Evolutionary conservation across 2,329 filamentous ascomycete species (phyloP).

Genomic region (Dactylellina leptospora): DNA sequence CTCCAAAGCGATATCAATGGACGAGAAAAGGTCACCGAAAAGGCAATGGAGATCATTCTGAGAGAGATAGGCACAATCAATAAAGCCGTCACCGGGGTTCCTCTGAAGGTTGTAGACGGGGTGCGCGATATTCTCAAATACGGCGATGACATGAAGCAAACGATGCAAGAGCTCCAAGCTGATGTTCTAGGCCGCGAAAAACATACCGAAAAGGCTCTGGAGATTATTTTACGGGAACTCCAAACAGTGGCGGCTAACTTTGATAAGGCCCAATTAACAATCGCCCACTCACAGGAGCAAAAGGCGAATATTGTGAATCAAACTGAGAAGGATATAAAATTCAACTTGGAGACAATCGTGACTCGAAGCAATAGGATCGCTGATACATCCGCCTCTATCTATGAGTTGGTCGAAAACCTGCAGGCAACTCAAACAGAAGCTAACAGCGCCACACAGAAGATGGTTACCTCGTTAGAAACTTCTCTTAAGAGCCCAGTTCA

Average conservation of each 20-base stretch:
- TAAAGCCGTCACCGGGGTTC: conserved; percentile 35
- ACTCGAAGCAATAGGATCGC: conserved; percentile 48
- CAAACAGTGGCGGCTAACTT: conserved; percentile 50
- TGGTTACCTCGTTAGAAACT: conserved; percentile 18
- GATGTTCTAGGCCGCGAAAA: conserved; percentile 49
- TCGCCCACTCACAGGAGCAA: conserved; percentile 48
- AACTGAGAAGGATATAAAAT: conserved; percentile 49
- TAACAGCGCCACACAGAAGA: conserved; percentile 15
- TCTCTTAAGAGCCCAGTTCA: conserved; percentile 27
- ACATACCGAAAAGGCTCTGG: conserved; percentile 50
- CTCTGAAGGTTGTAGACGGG: conserved; percentile 30
- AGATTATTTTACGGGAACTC: conserved; percentile 51
- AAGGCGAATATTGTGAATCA: conserved; percentile 37
- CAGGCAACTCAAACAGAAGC: conserved; percentile 27
- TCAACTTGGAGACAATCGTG: conserved; percentile 49
- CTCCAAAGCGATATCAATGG: conserved; percentile 78
- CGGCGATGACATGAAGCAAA: conserved; percentile 42
- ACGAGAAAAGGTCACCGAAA: conserved; percentile 76
- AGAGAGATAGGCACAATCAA: conserved; percentile 48
- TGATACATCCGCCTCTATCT: conserved; percentile 47
- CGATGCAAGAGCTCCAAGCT: conserved; percentile 47
- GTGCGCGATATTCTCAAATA: conserved; percentile 30
- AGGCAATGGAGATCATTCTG: conserved; percentile 70
- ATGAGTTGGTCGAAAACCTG: conserved; percentile 41
- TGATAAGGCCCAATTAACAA: conserved; percentile 48